Evolutionary conservation across 768 basidiomycete species (phyloP).

Genomic region (Suillus fuscotomentosus): DNA sequence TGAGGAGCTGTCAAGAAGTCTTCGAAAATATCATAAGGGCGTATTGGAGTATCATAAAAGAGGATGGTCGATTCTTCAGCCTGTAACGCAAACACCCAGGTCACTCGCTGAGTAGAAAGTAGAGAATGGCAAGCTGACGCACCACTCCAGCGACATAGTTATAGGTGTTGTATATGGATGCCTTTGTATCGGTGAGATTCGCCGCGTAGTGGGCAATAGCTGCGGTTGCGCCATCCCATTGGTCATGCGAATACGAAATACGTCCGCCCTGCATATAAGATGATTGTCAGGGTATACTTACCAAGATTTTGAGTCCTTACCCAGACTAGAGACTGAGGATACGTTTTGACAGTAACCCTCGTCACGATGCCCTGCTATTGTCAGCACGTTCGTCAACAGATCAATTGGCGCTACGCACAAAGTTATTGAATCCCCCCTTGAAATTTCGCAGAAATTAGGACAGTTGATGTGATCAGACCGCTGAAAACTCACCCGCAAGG

Average conservation of each 20-base stretch:
- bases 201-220: conserved; percentile 3
- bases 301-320: conserved; percentile 54
- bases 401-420: conserved; percentile 30
- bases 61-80: conserved; percentile 32
- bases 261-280: conserved; percentile 44
- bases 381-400: conserved; percentile 17
- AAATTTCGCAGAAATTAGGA: not conserved
- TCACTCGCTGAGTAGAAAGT: conserved; percentile 13
- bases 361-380: conserved; percentile 58
- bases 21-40: conserved; percentile 26
- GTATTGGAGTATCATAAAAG: conserved; percentile 54
- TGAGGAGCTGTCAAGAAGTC: conserved; percentile 33
- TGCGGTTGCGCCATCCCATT: conserved; percentile 2
- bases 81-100: conserved; percentile 18
- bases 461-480: not conserved
- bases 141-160: conserved; percentile 34
- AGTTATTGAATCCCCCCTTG: conserved; percentile 68
- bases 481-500: conserved; percentile 37
- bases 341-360: conserved; percentile 50
- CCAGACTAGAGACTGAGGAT: conserved; percentile 56
- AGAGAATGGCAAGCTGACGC: not conserved
- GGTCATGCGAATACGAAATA: conserved; percentile 26
- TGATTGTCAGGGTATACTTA: conserved; percentile 19
- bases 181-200: not conserved
- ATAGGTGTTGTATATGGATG: conserved; percentile 38